Conservation (phyloP, 495 filamentous ascomycete genomes). For the Staphylotrichum longicolle region DNA sequence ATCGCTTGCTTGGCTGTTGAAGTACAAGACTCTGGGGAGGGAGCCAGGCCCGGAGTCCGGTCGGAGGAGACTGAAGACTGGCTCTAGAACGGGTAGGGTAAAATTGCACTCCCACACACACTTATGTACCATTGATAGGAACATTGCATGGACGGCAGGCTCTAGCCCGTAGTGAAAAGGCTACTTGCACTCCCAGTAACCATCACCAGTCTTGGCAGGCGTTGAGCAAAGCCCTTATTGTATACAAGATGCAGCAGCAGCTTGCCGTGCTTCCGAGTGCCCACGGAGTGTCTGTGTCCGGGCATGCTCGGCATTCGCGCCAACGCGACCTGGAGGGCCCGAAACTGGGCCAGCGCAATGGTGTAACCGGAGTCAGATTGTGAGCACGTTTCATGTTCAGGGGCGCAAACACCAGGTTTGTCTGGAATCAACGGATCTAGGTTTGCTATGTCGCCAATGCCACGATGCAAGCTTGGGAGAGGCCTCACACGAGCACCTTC, state of each 20-base stretch:
- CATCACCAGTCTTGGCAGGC: constrained; percentile 16
- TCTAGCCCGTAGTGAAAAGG: too few species aligned
- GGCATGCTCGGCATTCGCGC: constrained; percentile 1
- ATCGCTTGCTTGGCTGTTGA: neutral
- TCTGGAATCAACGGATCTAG: too few species aligned
- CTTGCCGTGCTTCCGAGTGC: neutral
- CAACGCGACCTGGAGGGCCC: neutral
- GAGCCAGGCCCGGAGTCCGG: too few species aligned
- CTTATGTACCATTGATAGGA: too few species aligned
- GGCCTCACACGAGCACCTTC: too few species aligned
- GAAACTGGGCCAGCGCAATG: neutral
- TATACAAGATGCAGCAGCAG: neutral
- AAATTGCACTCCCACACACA: too few species aligned
- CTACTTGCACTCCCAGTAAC: too few species aligned
- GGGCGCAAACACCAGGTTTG: neutral
- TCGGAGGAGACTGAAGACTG: too few species aligned
- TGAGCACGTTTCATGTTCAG: constrained; percentile 26
- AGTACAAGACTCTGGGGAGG: too few species aligned
- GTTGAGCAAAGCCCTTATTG: neutral
- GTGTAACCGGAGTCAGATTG: constrained; percentile 16
- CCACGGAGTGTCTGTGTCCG: constrained; percentile 18
- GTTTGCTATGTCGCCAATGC: neutral
- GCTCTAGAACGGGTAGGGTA: too few species aligned
- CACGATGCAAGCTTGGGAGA: neutral
- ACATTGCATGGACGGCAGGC: too few species aligned